Percentiles rank a stretch among this genome's conserved stretches.
Evolutionary conservation across 495 filamentous ascomycete species (phyloP).

Genomic region (Daldinia grandis): DNA sequence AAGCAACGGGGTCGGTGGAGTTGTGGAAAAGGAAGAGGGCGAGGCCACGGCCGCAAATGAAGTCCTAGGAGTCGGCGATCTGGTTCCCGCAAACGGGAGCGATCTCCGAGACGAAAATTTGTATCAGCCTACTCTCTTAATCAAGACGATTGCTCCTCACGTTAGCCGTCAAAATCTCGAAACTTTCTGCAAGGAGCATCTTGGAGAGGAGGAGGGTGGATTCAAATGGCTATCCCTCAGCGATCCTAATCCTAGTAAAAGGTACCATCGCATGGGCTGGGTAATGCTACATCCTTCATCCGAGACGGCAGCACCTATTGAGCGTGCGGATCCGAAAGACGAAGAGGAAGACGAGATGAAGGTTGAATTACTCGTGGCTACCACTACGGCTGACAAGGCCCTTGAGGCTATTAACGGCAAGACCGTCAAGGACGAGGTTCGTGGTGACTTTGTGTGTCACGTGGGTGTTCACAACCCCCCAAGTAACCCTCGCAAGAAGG

Average conservation of each 20-base stretch:
- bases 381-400: conserved; percentile 78
- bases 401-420: conserved; percentile 94
- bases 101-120: conserved; percentile 85
- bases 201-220: conserved; percentile 84
- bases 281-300: conserved; percentile 87
- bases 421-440: conserved; percentile 89
- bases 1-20: conserved; percentile 83
- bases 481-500: conserved; percentile 88
- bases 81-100: conserved; percentile 79
- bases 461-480: conserved; percentile 95
- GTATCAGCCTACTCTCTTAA: conserved; percentile 87
- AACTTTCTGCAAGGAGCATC: conserved; percentile 88
- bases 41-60: conserved; percentile 90
- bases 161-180: conserved; percentile 95
- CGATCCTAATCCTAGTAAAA: conserved; percentile 95
- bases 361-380: conserved; percentile 47
- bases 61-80: conserved; percentile 88
- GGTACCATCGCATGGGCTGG: conserved; percentile 98
- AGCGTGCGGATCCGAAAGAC: conserved; percentile 72
- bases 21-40: conserved; percentile 93
- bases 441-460: conserved; percentile 96
- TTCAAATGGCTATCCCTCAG: conserved; percentile 93
- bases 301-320: conserved; percentile 65
- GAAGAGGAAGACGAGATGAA: conserved; percentile 56
- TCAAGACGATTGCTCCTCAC: conserved; percentile 97